Evolutionary conservation across 2,329 filamentous ascomycete species (phyloP), one percentile per base, ranked within the genome.

Genomic region (Hymenoscyphus fraxineus): DNA sequence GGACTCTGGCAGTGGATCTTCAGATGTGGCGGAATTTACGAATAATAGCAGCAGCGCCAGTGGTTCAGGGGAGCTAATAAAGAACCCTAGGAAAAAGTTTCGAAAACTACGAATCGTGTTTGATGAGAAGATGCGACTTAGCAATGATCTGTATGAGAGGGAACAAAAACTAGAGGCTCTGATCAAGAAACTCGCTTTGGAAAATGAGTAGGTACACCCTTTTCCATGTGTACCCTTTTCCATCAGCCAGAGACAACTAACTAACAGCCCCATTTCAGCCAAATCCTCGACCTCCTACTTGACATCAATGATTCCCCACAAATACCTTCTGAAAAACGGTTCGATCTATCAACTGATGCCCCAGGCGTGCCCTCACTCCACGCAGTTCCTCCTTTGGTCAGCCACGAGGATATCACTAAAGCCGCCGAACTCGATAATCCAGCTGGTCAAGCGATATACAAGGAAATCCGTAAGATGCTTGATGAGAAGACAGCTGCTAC

Each of bases 301-400:
- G 93, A 97, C 74, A 85, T 97, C 79, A 99, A 99, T 79, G 87
- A 91, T 60, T 90, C 87, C 55, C 82, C 89, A 22, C 91, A 95
- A 75, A 87, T 98, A 56, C 87, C 92, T 12, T 80, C 86, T 35
- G 83, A 88, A 64, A 86, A 90, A 72, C 90, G 91, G 71, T 89
- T 92, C 78, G 88, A 94, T 73, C 80, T 97, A 64, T 81, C 80
- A 71, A 89, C 92, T 78, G 88, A 94, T 73, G 80, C 97, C 64
- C 81, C 80, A 59, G 65, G 68, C 44, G 67, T 66, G 22, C 70
- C 69, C 19, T 64, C 64, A 15, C 62, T 74, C 51, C 57, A 66
- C 10, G 64, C 65, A 1, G 47, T 75, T 16, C 72, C 72, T 35
- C 63, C 70, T 47, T 60, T 74, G 7, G 64, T 73, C 27, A 69